A percentile compares a stretch with the other conserved stretches of the same genome.
Conservation (phyloP, 2,329 filamentous ascomycete genomes). For the Venturiaceae sp. region DNA sequence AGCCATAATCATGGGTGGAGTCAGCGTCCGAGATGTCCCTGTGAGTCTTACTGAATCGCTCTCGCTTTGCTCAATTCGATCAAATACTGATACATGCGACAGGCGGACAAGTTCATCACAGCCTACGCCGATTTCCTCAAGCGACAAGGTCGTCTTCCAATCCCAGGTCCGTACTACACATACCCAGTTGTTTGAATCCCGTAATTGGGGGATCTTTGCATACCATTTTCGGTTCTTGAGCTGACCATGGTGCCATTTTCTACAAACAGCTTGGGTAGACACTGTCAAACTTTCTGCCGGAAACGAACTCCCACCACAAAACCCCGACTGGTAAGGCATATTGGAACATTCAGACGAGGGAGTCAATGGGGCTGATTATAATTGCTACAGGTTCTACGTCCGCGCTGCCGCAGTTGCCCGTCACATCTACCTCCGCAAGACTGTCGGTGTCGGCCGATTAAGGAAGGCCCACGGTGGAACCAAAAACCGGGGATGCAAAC, state of each 20-base stretch:
- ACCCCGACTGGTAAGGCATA: conserved; percentile 85
- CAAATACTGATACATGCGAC: conserved; percentile 15
- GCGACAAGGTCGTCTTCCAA: conserved; percentile 86
- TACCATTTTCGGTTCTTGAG: conserved; percentile 7
- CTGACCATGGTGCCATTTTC: conserved; percentile 9
- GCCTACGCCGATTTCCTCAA: conserved; percentile 85
- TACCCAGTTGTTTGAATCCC: conserved; percentile 38
- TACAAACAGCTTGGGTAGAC: conserved; percentile 84
- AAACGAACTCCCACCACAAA: conserved; percentile 96
- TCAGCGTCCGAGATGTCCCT: conserved; percentile 79
- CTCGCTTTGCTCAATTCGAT: background rate
- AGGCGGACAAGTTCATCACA: conserved; percentile 84
- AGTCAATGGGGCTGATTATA: background rate
- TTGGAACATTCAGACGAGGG: background rate
- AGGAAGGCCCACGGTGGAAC: conserved; percentile 84
- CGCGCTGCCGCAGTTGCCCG: conserved; percentile 92
- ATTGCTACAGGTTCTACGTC: conserved; percentile 51
- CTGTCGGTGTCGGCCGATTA: conserved; percentile 94
- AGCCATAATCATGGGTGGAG: conserved; percentile 69
- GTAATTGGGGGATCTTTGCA: conserved; percentile 39
- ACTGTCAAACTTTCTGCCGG: conserved; percentile 86
- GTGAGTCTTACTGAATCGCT: conserved; percentile 41
- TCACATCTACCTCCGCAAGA: conserved; percentile 99
- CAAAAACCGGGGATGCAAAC: conserved; percentile 93
- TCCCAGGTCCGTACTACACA: conserved; percentile 59